Percentiles rank a stretch among this genome's conserved stretches.
phyloP scores from a whole-genome alignment of 352 stramenopile species.

The Lagenidium sp. region DNA sequence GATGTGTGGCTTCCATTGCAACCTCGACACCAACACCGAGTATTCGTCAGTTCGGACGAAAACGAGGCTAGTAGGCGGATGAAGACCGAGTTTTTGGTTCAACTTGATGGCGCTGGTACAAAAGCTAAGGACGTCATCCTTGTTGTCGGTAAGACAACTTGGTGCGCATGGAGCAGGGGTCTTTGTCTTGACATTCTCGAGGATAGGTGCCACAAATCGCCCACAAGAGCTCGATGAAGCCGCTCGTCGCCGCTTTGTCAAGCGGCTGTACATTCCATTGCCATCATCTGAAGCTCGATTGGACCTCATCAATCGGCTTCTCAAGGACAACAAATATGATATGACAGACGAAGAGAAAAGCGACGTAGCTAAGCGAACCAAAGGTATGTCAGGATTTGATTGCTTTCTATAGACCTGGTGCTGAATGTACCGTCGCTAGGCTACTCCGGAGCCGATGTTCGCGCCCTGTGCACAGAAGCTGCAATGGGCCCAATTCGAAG shows the following conservation, averaged over 20 bases:
- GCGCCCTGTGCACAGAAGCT: conserved; percentile 95
- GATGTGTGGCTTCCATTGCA: too few relatives aligned
- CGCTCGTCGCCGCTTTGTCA: conserved; percentile 94
- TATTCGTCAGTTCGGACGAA: conserved; percentile 89
- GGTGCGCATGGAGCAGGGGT: too few relatives aligned
- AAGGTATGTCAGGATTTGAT: conserved; percentile 27
- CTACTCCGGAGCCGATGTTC: conserved; percentile 97
- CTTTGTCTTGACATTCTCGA: too few relatives aligned
- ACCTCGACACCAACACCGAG: too few relatives aligned
- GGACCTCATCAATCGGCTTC: conserved; percentile 86
- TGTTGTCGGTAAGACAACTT: conserved; percentile 75
- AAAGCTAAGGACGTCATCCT: conserved; percentile 88
- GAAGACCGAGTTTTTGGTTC: conserved; percentile 98
- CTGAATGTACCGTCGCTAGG: conserved; percentile 27
- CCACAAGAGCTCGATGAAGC: conserved; percentile 98
- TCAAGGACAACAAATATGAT: conserved; percentile 90
- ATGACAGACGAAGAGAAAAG: conserved; percentile 84
- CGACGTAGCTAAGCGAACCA: conserved; percentile 79
- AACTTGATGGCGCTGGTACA: conserved; percentile 94
- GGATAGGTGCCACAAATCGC: conserved; percentile 94
- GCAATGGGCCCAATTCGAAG: conserved; percentile 95
- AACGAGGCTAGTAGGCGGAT: conserved; percentile 96
- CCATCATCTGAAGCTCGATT: conserved; percentile 83
- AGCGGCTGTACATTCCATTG: conserved; percentile 96
- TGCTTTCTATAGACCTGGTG: background rate